Evolutionary conservation across 2,329 filamentous ascomycete genomes (phyloP), one percentile per base, ranked within the genome.

Genomic region (Hymenoscyphus fraxineus): DNA sequence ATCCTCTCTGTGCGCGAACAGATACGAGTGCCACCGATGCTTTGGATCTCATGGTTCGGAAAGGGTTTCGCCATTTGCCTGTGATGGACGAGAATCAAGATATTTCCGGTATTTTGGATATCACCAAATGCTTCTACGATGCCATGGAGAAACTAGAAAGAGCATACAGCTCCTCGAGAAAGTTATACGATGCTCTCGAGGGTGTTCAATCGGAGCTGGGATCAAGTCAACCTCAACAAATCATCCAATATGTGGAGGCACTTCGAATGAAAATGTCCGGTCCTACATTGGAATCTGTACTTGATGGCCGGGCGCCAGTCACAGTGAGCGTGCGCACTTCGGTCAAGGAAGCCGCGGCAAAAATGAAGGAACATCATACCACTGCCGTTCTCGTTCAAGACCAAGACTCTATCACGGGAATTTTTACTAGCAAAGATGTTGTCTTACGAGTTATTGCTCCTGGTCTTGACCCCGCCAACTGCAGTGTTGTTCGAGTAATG

Each of bases 71-170:
- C 72, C 95, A 99, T 81, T 79, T 99, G 75, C 95, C 95, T 2
- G 95, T 99, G 70, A 99, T 99, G 95, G 95, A 99, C 78, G 95
- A 99, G 82, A 98, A 99, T 78, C 95, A 99, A 79, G 94, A 99
- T 75, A 99, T 99, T 68, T 96, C 93, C 7, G 95, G 95, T 81
- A 93, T 99, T 70, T 82, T 99, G 62, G 95, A 99, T 78, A 99
- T 99, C 73, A 99, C 95, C 64, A 99, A 98, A 80, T 99, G 95
- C 80, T 99, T 99, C 79, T 99, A 99, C 79, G 95, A 99, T 79
- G 95, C 95, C 55, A 99, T 99, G 95, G 95, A 99, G 82, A 99
- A 99, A 82, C 82, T 99, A 66, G 95, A 99, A 82, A 90, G 95
- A 60, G 95, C 95, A 60, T 99, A 99, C 78, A 93, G 92, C 69